A percentile compares a stretch with the other conserved stretches of the same genome.
These are phyloP conservation scores for Suillus decipiens DNA, from an alignment of 768 basidiomycete genomes.

Conservation along the genomic window DNA sequence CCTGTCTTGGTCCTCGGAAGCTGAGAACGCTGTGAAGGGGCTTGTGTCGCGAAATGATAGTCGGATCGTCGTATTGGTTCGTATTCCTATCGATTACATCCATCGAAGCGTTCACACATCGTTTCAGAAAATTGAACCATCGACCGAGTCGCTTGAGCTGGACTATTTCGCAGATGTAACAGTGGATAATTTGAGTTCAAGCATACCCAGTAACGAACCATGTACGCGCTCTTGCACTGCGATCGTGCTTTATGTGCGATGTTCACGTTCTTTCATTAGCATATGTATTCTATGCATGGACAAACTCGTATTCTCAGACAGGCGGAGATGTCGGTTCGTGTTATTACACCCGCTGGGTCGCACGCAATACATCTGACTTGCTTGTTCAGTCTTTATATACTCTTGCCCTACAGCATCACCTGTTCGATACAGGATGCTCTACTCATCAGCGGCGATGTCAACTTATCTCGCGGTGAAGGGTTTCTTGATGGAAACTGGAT, in stretches of 20 bases:
- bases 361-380: constrained; percentile 7
- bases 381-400: constrained; percentile 80
- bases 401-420: constrained; percentile 83
- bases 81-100: constrained; percentile 26
- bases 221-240: constrained; percentile 32
- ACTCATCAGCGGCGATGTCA: constrained; percentile 67
- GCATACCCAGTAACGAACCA: constrained; percentile 60
- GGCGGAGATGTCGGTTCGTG: constrained; percentile 62
- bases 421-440: constrained; percentile 87
- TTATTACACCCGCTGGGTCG: constrained; percentile 2
- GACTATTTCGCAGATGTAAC: constrained; percentile 40
- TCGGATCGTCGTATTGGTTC: constrained; percentile 66
- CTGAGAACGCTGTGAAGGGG: constrained; percentile 61
- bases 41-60: constrained; percentile 51
- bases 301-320: constrained; percentile 41
- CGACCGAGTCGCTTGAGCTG: constrained; percentile 60
- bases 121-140: constrained; percentile 63
- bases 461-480: constrained; percentile 59
- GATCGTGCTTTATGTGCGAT: background rate
- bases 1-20: constrained; percentile 66
- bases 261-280: constrained; percentile 25
- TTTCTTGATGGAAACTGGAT: constrained; percentile 45
- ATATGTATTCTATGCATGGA: constrained; percentile 72
- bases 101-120: background rate
- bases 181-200: constrained; percentile 45